phyloP scores from a whole-genome alignment of 1,284 basidiomycete species.

The Pulveroboletus sp. region DNA sequence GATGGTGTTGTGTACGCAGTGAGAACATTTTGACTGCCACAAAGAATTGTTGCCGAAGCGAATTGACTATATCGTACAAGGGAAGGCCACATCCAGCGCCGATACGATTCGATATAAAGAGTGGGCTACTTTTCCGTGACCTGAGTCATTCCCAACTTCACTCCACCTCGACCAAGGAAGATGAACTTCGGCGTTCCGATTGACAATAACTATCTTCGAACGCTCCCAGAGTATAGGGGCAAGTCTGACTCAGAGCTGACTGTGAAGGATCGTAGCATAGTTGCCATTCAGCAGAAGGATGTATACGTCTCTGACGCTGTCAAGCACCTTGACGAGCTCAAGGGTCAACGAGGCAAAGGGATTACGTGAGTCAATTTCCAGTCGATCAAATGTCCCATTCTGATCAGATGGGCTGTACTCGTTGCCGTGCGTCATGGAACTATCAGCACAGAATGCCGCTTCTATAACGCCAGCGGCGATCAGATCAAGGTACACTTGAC shows the following conservation, averaged over 20 bases:
- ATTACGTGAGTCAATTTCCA: neutral
- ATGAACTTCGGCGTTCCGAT: neutral
- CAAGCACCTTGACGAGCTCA: neutral
- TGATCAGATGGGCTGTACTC: no score
- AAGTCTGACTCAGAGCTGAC: neutral
- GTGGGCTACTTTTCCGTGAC: neutral
- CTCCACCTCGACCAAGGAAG: neutral
- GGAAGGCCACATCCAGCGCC: no score
- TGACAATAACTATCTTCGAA: neutral
- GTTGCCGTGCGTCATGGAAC: no score
- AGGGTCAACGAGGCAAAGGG: neutral
- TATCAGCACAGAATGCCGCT: neutral
- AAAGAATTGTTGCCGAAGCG: neutral
- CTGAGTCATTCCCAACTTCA: no score
- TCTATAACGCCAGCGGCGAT: conserved; percentile 1
- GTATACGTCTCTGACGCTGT: neutral
- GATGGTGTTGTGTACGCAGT: neutral
- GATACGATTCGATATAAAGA: neutral
- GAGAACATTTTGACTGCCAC: neutral
- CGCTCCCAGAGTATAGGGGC: neutral
- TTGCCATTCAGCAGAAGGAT: neutral
- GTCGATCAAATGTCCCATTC: no score
- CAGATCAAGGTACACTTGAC: neutral
- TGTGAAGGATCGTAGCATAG: neutral
- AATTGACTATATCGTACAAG: neutral